Percentiles rank a stretch among this genome's conserved stretches.
phyloP scores from a whole-genome alignment of 768 basidiomycete genomes.

The Phylloporus sp. region DNA sequence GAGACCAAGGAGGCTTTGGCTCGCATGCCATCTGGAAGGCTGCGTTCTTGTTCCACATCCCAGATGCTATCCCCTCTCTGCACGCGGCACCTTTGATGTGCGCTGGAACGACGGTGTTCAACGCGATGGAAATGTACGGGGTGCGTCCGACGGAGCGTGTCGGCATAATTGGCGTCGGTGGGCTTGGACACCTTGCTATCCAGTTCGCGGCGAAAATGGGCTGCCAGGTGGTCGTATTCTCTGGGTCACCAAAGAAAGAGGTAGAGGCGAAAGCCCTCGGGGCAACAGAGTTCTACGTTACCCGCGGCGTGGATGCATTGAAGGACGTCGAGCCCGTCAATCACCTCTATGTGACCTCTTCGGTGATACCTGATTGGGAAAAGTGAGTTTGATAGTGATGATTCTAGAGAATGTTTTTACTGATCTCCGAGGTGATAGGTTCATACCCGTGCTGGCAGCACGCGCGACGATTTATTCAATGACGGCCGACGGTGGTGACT shows the following conservation, averaged over 20 bases:
- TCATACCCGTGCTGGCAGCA: conserved; percentile 15
- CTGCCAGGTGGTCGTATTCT: conserved; percentile 27
- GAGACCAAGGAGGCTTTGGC: conserved; percentile 27
- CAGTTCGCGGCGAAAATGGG: conserved; percentile 30
- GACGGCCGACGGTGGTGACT: conserved; percentile 10
- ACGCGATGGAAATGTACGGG: conserved; percentile 18
- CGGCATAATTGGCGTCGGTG: conserved; percentile 25
- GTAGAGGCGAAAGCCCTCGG: conserved; percentile 23
- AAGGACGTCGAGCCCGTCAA: too few relatives aligned
- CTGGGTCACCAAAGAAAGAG: conserved; percentile 23
- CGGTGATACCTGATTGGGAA: conserved; percentile 14
- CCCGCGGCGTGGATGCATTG: too few relatives aligned
- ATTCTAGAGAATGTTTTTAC: too few relatives aligned
- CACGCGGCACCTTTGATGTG: conserved; percentile 28
- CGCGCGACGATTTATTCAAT: conserved; percentile 16
- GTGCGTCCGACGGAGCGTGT: conserved; percentile 25
- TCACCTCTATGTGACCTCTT: too few relatives aligned
- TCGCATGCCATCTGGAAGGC: conserved; percentile 27
- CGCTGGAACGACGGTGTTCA: conserved; percentile 24
- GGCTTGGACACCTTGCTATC: conserved; percentile 31
- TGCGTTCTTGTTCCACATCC: conserved; percentile 28
- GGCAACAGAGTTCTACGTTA: conserved; percentile 27
- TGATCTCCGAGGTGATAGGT: conserved; percentile 1
- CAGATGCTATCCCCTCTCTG: conserved; percentile 18
- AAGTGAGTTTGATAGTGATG: conserved; percentile 4